Conservation (phyloP, 164 flowering plant genomes). For the Vitis riparia region DNA sequence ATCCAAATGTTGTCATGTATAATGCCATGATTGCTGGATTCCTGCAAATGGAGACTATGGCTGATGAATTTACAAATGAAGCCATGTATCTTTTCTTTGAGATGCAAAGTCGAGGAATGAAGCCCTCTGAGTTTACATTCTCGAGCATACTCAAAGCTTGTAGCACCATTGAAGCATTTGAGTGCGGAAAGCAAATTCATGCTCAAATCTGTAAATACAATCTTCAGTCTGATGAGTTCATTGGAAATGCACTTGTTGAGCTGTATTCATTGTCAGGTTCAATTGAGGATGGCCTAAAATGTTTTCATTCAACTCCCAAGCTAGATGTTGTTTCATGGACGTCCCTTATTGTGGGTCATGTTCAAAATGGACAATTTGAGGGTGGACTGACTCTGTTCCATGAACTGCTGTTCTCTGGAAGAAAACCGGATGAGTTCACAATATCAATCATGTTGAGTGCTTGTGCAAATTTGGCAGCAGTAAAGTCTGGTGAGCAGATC, state of each 20-base stretch:
- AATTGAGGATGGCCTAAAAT: constrained; percentile 37
- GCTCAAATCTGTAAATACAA: constrained; percentile 48
- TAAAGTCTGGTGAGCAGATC: constrained; percentile 53
- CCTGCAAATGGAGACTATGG: constrained; percentile 19
- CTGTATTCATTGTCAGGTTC: constrained; percentile 42
- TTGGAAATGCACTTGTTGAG: constrained; percentile 55
- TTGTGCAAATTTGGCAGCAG: constrained; percentile 48
- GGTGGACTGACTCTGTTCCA: constrained; percentile 35
- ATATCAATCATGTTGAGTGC: constrained; percentile 49
- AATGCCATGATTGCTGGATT: constrained; percentile 69
- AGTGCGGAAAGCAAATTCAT: constrained; percentile 61
- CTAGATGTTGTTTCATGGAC: constrained; percentile 57
- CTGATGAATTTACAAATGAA: constrained; percentile 25
- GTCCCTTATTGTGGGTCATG: constrained; percentile 47
- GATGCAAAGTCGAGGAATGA: constrained; percentile 44
- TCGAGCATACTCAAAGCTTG: constrained; percentile 56
- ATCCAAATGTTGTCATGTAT: constrained; percentile 46
- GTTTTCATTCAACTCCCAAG: constrained; percentile 45
- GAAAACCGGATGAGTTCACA: constrained; percentile 48
- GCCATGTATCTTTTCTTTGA: constrained; percentile 43
- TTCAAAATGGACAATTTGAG: constrained; percentile 44
- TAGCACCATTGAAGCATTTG: constrained; percentile 30
- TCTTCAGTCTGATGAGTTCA: constrained; percentile 51
- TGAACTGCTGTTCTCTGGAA: constrained; percentile 34
- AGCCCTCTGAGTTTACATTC: constrained; percentile 53